Conservation (phyloP, 2,329 filamentous ascomycete genomes). For the Dactylellina drechsleri region DNA sequence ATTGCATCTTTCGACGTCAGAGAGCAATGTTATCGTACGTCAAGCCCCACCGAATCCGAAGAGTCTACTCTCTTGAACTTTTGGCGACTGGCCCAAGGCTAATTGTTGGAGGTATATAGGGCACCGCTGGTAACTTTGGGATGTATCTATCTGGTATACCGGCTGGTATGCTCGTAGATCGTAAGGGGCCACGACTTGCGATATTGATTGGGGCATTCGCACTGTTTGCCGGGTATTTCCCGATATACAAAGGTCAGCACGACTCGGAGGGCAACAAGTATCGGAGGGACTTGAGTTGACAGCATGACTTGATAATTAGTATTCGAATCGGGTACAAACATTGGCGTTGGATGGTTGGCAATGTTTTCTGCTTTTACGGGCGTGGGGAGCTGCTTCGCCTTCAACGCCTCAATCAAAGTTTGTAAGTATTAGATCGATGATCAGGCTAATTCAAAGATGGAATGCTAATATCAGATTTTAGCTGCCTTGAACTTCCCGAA, state of each 20-base stretch:
- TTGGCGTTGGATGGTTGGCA: slow-evolving; percentile 67
- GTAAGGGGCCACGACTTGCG: slow-evolving; percentile 79
- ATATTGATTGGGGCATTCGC: slow-evolving; percentile 78
- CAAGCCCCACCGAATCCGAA: neutral
- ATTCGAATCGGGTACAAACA: slow-evolving; percentile 39
- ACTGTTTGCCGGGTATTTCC: slow-evolving; percentile 84
- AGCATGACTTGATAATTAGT: slow-evolving; percentile 7
- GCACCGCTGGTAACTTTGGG: slow-evolving; percentile 81
- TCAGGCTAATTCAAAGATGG: neutral
- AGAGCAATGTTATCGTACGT: slow-evolving; percentile 87
- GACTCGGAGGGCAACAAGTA: slow-evolving; percentile 53
- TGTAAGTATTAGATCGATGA: slow-evolving; percentile 61
- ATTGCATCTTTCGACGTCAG: slow-evolving; percentile 86
- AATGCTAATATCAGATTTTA: slow-evolving; percentile 43
- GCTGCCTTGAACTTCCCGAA: slow-evolving; percentile 59
- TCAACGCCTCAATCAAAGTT: slow-evolving; percentile 84
- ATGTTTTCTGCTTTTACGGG: slow-evolving; percentile 88
- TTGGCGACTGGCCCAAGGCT: slow-evolving; percentile 21
- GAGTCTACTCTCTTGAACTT: neutral
- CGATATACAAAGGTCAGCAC: slow-evolving; percentile 81
- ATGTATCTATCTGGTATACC: slow-evolving; percentile 95
- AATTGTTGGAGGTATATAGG: slow-evolving; percentile 59
- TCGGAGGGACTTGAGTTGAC: neutral
- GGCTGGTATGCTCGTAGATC: slow-evolving; percentile 86
- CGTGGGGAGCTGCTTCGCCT: slow-evolving; percentile 89